phyloP scores from a whole-genome alignment of 192 early-diverging fungal genomes.

The Chytriomyces hyalinus region DNA sequence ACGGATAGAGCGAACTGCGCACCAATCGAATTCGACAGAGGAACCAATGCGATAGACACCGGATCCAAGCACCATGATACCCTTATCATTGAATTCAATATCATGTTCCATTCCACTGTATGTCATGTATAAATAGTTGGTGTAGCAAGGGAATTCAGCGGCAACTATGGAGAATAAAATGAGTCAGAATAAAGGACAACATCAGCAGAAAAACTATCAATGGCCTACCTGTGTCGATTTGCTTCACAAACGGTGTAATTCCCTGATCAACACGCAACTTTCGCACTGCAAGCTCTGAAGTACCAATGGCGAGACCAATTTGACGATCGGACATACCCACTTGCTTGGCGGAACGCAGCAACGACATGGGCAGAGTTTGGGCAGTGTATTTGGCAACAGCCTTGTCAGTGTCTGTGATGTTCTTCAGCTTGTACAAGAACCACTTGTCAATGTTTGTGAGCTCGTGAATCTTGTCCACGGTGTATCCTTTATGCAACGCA shows the following conservation, averaged over 20 bases:
- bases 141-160: constrained; percentile 96
- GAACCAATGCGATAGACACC: constrained; percentile 98
- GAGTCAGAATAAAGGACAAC: constrained; percentile 20
- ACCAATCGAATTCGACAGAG: constrained; percentile 99
- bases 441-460: constrained; percentile 95
- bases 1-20: constrained; percentile 94
- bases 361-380: constrained; percentile 59
- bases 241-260: constrained; percentile 95
- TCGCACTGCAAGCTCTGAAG: constrained; percentile 88
- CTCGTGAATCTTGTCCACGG: constrained; percentile 87
- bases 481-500: constrained; percentile 90
- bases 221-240: constrained; percentile 85
- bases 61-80: constrained; percentile 94
- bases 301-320: constrained; percentile 72
- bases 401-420: constrained; percentile 84
- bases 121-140: constrained; percentile 98
- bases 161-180: constrained; percentile 62
- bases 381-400: constrained; percentile 65
- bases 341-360: constrained; percentile 83
- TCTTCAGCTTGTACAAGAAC: constrained; percentile 95
- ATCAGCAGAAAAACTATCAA: background rate
- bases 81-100: constrained; percentile 88
- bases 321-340: constrained; percentile 96
- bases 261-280: constrained; percentile 77
- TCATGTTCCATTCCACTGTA: constrained; percentile 96